Conservation (phyloP, 1,284 basidiomycete genomes). For the Polyporus tsugae region DNA sequence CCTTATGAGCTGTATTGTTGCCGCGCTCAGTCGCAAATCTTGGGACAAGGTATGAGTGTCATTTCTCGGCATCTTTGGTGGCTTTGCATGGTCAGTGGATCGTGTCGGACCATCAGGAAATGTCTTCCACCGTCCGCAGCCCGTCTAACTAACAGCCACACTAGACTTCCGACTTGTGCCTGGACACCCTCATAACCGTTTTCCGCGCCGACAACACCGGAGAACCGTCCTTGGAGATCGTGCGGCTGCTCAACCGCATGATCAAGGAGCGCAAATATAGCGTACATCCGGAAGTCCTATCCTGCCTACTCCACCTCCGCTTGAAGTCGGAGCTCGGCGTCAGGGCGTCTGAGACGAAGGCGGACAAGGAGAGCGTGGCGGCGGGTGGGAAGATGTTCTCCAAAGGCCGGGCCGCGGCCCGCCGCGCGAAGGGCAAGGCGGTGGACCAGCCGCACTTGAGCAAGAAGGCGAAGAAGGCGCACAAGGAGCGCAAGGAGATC, state of each 20-base stretch:
- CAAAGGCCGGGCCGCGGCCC: constrained; percentile 58
- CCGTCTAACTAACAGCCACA: constrained; percentile 11
- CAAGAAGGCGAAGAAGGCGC: constrained; percentile 84
- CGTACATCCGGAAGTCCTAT: constrained; percentile 90
- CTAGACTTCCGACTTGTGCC: constrained; percentile 84
- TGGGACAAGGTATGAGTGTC: constrained; percentile 80
- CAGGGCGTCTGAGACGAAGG: constrained; percentile 74
- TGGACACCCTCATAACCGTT: constrained; percentile 81
- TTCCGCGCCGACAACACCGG: constrained; percentile 86
- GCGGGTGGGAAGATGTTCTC: constrained; percentile 45
- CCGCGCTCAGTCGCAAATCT: constrained; percentile 83
- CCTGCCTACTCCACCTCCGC: constrained; percentile 87
- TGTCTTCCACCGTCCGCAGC: constrained; percentile 1
- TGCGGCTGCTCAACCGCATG: constrained; percentile 94
- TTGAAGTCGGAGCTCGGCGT: constrained; percentile 89
- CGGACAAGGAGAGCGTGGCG: constrained; percentile 57
- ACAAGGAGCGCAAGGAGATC: constrained; percentile 87
- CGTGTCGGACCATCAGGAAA: constrained; percentile 16
- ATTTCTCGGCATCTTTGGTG: background rate
- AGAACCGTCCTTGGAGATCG: constrained; percentile 85
- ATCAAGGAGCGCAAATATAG: constrained; percentile 93
- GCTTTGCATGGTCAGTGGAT: constrained; percentile 12
- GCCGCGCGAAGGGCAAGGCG: constrained; percentile 65
- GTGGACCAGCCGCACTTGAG: constrained; percentile 79
- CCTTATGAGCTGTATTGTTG: constrained; percentile 89